Evolutionary conservation across 177 flowering plant species (phyloP), one percentile per base, ranked within the genome.

Genomic region (Vitis hybrid): DNA sequence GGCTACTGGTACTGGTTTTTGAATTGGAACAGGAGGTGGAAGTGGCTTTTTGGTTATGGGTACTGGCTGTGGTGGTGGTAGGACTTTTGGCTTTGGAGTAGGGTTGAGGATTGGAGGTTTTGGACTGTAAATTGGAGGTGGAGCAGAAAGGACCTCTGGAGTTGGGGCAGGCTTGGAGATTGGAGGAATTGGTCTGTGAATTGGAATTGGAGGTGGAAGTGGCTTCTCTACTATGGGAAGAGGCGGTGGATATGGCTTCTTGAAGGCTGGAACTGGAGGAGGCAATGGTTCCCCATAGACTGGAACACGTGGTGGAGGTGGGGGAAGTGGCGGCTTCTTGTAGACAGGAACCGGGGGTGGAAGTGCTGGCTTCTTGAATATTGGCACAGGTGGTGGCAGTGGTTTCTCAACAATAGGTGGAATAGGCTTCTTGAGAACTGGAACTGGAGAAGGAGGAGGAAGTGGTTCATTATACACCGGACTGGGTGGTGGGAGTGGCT

Each of bases 221-320:
- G 15, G 66, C 58, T 66, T 34, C 45, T 34, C 8, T 34, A 34
- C 7, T 0, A 5, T 21, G 1, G 78, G 74, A 21, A 18, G 3
- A 11, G 55, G 74, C 8, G 70, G 72, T 10, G 79, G 77, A 60
- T 26, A 6, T 18, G 72, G 75, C 51, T 72, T 75, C 19, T 70
- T 65, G 52, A 67, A 60, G 2, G 56, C 39, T 9, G 75, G 69
- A 26, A 54, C 23, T 2, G 52, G 17, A 6, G 15, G 39, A 3
- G 66, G 66, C 0, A 59, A 11, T 8, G 68, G 72, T 60, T 65
- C 71, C 7, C 67, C 61, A 62, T 66, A 66, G 2, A 58, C 52
- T 13, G 79, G 82, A 26, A 69, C 12, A 11, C 67, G 70, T 11
- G 76, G 73, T 4, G 80, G 13, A 18, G 18, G 50, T 15, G 62